Evolutionary conservation across 2,329 filamentous ascomycete species (phyloP), one percentile per base, ranked within the genome.

Genomic region (Stenocarpella maydis): DNA sequence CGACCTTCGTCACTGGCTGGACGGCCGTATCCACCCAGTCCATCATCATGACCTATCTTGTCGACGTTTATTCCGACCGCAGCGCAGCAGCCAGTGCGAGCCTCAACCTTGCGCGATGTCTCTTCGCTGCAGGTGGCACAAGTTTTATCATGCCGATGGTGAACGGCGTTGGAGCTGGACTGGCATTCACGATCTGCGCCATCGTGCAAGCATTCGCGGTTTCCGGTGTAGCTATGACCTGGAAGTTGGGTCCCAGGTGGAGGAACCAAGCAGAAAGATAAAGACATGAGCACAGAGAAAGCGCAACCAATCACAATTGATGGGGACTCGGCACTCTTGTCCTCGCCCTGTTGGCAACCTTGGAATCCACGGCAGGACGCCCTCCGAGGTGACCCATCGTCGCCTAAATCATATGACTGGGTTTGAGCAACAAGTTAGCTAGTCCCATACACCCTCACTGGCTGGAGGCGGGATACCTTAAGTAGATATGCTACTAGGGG

Each of bases 101-200:
- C 0, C 88, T 86, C 71, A 90, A 90, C 70, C 74, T 90, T 10
- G 82, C 84, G 0, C 76, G 87, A 6, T 90, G 88, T 68, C 75
- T 87, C 1, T 74, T 90, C 1, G 87, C 86, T 0, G 88, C 88
- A 0, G 83, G 80, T 0, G 83, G 83, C 2, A 86, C 82, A n/a
- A 86, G 85, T 0, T 79, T 84, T 2, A 84, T 89, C 21, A 75
- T 85, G 4, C 84, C 84, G 14, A 82, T 90, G 81, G 83, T 86
- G 15, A 72, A 84, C n/a, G 78, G 76, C 0, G 82, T 89, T 71
- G 86, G 86, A 1, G 74, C 80, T 0, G 87, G 86, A 0, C 85
- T 85, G 81, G 81, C 84, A 0, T 87, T 85, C 70, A 85, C 83
- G 0, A 73, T 88, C 7, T 73, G 86, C 4, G 85, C 80, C 0